Evolutionary conservation across 345 rosid genomes (phyloP).

Genomic region (Eucalyptus tenuipes): DNA sequence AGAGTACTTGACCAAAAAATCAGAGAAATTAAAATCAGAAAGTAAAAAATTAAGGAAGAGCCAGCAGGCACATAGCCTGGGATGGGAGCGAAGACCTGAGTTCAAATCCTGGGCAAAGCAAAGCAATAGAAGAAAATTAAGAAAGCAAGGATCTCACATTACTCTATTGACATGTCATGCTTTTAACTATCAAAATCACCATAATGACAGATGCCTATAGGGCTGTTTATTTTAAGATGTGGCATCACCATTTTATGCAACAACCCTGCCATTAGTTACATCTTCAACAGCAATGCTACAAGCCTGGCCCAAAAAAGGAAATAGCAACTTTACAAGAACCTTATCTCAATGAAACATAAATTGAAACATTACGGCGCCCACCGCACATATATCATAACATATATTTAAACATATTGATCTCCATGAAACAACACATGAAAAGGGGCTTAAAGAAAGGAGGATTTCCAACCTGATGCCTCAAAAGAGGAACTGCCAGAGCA

Average conservation of each 20-base stretch:
- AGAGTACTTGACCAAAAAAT: not conserved
- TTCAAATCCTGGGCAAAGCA: not conserved
- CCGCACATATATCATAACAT: not conserved
- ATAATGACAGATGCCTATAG: not conserved
- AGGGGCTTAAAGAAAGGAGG: not conserved
- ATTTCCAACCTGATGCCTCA: slow-evolving; percentile 78
- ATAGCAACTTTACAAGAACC: not conserved
- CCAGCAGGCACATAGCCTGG: not conserved
- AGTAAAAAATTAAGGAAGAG: not conserved
- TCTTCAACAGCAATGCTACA: not conserved
- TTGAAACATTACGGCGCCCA: not conserved
- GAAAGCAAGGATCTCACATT: not conserved
- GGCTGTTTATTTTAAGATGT: not conserved
- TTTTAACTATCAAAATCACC: not conserved
- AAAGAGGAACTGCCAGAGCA: slow-evolving; percentile 65
- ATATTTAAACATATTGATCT: not conserved
- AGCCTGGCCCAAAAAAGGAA: not conserved
- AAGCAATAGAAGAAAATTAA: not conserved
- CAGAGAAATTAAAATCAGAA: not conserved
- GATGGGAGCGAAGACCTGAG: not conserved
- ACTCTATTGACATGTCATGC: not conserved
- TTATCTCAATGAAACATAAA: not conserved
- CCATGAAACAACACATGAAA: not conserved
- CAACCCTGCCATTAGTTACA: not conserved
- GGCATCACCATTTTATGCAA: not conserved